A percentile compares a stretch with the other conserved stretches of the same genome.
Conservation (phyloP, 2,329 filamentous ascomycete species). For the Zymoseptoria passerinii region DNA sequence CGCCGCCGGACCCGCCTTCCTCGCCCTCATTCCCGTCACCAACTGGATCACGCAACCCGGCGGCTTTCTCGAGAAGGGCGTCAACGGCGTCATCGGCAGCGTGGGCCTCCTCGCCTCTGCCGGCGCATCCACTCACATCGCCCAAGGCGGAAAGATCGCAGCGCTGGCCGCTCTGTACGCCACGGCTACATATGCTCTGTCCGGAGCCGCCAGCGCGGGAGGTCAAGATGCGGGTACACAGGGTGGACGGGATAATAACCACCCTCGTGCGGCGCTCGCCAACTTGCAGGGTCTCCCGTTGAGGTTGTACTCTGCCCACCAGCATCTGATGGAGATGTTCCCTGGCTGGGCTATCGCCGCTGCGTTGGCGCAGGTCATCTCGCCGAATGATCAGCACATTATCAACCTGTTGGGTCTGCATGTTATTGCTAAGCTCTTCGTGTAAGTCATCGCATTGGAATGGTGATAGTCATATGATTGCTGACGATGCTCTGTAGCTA, state of each 20-base stretch:
- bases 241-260: constrained; percentile 22
- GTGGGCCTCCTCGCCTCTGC: constrained; percentile 20
- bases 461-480: background rate
- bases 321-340: constrained; percentile 24
- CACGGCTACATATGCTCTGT: constrained; percentile 23
- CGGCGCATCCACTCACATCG: constrained; percentile 11
- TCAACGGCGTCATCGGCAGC: constrained; percentile 20
- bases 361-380: constrained; percentile 23
- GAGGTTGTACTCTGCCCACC: constrained; percentile 21
- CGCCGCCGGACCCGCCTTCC: constrained; percentile 23
- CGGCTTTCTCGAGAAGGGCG: constrained; percentile 20
- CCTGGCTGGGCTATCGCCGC: constrained; percentile 22
- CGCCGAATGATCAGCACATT: constrained; percentile 21
- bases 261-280: constrained; percentile 17
- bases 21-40: constrained; percentile 25
- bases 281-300: constrained; percentile 22
- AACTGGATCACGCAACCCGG: constrained; percentile 21
- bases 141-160: constrained; percentile 23
- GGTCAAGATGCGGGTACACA: constrained; percentile 17
- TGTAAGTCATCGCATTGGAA: constrained; percentile 12
- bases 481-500: constrained; percentile 7
- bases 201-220: constrained; percentile 21
- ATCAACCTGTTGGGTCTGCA: constrained; percentile 27
- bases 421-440: constrained; percentile 23
- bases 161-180: constrained; percentile 23